Conservation (phyloP, 169 alveolate species). For the Neospora caninum region DNA sequence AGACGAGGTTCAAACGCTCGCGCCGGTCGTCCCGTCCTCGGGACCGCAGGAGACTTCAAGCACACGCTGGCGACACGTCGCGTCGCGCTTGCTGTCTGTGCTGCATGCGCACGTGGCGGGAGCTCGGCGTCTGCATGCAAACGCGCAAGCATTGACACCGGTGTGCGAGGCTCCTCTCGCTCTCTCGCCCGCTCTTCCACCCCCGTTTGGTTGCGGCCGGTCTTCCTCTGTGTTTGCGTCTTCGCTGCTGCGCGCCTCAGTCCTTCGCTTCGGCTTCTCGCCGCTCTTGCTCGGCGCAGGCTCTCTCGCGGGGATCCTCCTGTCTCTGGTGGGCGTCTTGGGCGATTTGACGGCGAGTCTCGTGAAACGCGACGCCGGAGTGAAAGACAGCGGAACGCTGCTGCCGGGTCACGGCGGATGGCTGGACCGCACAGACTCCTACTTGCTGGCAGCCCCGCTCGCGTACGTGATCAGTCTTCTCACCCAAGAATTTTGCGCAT, state of each 20-base stretch:
- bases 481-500: not conserved
- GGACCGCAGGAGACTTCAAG: no score
- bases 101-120: no score
- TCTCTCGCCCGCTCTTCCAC: not conserved
- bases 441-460: constrained; percentile 42
- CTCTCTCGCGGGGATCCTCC: not conserved
- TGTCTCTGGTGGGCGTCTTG: constrained; percentile 14
- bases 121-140: no score
- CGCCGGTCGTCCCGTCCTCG: no score
- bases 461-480: not conserved
- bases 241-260: not conserved
- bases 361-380: constrained; percentile 43
- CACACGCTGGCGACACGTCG: no score
- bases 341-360: constrained; percentile 36
- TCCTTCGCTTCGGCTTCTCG: not conserved
- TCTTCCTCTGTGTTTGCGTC: not conserved
- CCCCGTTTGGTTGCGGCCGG: not conserved
- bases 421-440: constrained; percentile 44
- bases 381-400: constrained; percentile 43
- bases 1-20: no score
- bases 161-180: not conserved
- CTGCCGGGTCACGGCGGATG: constrained; percentile 57
- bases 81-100: no score
- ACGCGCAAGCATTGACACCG: no score
- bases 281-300: not conserved